Conservation (phyloP, 345 rosid genomes). For the Rhizophora apiculata region DNA sequence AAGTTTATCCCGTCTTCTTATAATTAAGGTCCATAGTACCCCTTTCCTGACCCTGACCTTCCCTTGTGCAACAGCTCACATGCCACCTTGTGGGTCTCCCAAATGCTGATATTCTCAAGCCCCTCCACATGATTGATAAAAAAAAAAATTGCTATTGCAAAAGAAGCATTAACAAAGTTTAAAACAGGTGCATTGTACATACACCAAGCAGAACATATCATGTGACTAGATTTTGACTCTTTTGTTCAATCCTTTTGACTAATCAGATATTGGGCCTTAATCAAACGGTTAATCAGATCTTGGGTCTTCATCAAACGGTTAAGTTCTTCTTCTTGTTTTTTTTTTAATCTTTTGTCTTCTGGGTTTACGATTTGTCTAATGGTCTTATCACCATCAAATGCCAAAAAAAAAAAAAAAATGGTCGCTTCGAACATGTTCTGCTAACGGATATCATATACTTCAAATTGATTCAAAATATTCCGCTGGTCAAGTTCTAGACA, state of each 20-base stretch:
- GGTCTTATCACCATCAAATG: conserved; percentile 8
- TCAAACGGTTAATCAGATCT: conserved; percentile 29
- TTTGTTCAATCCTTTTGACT: conserved; percentile 31
- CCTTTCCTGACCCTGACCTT: conserved; percentile 24
- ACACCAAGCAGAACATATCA: conserved; percentile 34
- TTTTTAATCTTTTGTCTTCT: not conserved
- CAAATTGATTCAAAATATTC: conserved; percentile 11
- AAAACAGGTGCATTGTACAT: conserved; percentile 26
- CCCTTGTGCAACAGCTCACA: conserved; percentile 39
- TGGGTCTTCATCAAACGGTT: not conserved
- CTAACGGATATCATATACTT: not conserved
- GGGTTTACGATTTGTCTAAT: not conserved
- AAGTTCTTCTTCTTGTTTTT: not conserved
- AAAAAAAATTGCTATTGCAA: conserved; percentile 16
- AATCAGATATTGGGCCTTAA: conserved; percentile 19
- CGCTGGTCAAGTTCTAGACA: conserved; percentile 3
- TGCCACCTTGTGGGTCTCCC: conserved; percentile 45
- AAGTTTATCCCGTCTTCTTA: conserved; percentile 16
- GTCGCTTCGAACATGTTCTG: not conserved
- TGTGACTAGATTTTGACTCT: conserved; percentile 49
- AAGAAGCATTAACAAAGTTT: conserved; percentile 4
- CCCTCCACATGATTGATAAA: conserved; percentile 25
- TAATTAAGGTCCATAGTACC: not conserved
- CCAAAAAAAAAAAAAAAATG: not conserved
- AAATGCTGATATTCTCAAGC: conserved; percentile 32